Percentiles rank a stretch among this genome's conserved stretches.
Evolutionary conservation across 192 early-diverging fungal genomes (phyloP).

Genomic region (Coemansia sp.): DNA sequence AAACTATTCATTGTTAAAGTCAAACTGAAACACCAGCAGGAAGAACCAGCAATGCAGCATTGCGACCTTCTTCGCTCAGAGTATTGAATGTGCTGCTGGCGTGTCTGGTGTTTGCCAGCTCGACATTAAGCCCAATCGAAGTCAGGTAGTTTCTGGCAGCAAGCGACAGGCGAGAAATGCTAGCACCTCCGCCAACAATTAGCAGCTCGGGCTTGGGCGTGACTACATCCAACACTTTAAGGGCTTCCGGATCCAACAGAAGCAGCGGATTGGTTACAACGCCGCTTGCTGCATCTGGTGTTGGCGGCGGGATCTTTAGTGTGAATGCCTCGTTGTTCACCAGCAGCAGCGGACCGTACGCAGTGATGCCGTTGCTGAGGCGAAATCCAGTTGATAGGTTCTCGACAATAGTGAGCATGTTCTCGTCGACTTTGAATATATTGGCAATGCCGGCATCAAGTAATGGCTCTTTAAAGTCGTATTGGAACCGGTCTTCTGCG

Average conservation of each 20-base stretch:
- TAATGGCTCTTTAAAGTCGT: slow-evolving; percentile 51
- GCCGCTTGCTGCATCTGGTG: slow-evolving; percentile 8
- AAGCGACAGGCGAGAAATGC: slow-evolving; percentile 16
- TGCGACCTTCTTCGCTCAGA: slow-evolving; percentile 43
- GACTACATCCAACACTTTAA: slow-evolving; percentile 28
- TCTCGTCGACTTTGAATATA: slow-evolving; percentile 33
- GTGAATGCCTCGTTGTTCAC: slow-evolving; percentile 50
- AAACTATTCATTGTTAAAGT: too few relatives aligned
- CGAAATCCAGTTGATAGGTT: slow-evolving; percentile 41
- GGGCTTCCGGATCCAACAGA: slow-evolving; percentile 19
- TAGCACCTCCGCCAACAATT: slow-evolving; percentile 44
- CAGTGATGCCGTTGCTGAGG: slow-evolving; percentile 24
- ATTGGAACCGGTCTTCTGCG: slow-evolving; percentile 18
- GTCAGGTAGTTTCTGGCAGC: slow-evolving; percentile 33
- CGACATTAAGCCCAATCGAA: slow-evolving; percentile 38
- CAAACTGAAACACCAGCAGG: slow-evolving; percentile 38
- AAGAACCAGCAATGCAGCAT: slow-evolving; percentile 34
- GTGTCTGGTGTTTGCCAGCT: slow-evolving; percentile 34
- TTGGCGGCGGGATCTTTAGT: slow-evolving; percentile 44
- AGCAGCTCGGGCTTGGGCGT: slow-evolving; percentile 47
- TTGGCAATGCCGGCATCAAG: slow-evolving; percentile 49
- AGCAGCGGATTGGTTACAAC: slow-evolving; percentile 22
- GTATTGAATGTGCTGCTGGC: slow-evolving; percentile 43
- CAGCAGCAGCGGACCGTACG: slow-evolving; percentile 38
- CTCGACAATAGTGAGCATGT: slow-evolving; percentile 23